Conservation (phyloP, 805 yeast genomes). For the Wickerhamiella kazuoi region DNA sequence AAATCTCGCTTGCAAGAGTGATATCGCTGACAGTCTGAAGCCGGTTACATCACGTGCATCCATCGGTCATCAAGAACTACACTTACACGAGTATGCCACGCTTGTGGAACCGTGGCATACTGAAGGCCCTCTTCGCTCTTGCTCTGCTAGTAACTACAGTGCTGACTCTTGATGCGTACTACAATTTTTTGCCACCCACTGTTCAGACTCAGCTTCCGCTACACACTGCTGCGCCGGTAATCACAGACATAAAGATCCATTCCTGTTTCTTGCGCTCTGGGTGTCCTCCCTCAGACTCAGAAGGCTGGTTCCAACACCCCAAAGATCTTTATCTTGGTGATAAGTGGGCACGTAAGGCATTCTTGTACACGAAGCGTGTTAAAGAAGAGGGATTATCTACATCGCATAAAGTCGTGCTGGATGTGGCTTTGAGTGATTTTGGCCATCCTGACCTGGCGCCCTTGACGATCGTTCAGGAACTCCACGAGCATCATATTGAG, state of each 20-base stretch:
- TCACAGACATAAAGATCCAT: constrained; percentile 28
- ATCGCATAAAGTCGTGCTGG: constrained; percentile 18
- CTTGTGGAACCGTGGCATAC: background rate
- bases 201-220: constrained; percentile 24
- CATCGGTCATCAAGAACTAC: background rate
- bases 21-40: no score
- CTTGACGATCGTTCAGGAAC: constrained; percentile 17
- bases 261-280: constrained; percentile 17
- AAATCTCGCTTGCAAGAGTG: no score
- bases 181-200: constrained; percentile 22
- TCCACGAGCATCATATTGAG: background rate
- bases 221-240: constrained; percentile 26
- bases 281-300: constrained; percentile 11
- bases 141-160: constrained; percentile 14
- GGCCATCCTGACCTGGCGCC: constrained; percentile 17
- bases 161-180: constrained; percentile 24
- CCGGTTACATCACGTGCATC: no score
- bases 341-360: constrained; percentile 29
- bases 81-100: constrained; percentile 1
- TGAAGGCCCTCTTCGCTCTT: constrained; percentile 1
- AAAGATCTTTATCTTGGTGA: constrained; percentile 32
- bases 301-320: constrained; percentile 28
- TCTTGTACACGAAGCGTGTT: constrained; percentile 20
- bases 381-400: constrained; percentile 19
- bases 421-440: constrained; percentile 13